Evolutionary conservation across 371 early-diverging fungal species (phyloP).

Genomic region (Circinella minor): DNA sequence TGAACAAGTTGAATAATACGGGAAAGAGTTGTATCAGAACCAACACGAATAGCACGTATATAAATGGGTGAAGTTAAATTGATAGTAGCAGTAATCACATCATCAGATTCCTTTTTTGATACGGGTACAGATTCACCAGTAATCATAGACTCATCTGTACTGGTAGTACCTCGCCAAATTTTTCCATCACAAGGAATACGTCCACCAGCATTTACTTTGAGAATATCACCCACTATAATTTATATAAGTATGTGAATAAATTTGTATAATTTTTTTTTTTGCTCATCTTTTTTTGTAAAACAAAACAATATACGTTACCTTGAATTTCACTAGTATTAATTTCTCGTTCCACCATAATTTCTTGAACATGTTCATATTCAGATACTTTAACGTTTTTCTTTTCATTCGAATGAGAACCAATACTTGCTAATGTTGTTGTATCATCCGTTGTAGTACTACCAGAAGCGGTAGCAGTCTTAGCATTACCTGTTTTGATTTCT

Average conservation of each 20-base stretch:
- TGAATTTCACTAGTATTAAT: slow-evolving; percentile 50
- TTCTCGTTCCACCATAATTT: slow-evolving; percentile 34
- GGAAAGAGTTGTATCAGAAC: slow-evolving; percentile 65
- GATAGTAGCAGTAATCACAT: slow-evolving; percentile 66
- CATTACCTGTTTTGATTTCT: slow-evolving; percentile 15
- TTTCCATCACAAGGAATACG: slow-evolving; percentile 74
- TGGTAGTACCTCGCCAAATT: slow-evolving; percentile 61
- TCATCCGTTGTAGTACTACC: neutral
- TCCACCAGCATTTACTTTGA: slow-evolving; percentile 69
- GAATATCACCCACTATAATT: slow-evolving; percentile 59
- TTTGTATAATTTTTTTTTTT: neutral
- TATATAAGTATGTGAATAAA: neutral
- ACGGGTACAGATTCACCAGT: slow-evolving; percentile 86
- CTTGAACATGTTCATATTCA: slow-evolving; percentile 19
- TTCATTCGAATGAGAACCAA: neutral
- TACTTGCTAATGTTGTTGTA: neutral
- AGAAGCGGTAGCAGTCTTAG: too few species aligned
- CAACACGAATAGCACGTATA: slow-evolving; percentile 63
- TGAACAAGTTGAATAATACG: slow-evolving; percentile 71
- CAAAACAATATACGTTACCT: slow-evolving; percentile 33
- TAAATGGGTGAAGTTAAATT: slow-evolving; percentile 60
- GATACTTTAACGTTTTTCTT: neutral
- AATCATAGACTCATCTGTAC: slow-evolving; percentile 81
- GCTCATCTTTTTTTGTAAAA: neutral
- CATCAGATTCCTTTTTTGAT: slow-evolving; percentile 56